Base-by-base conservation (phyloP, 495 filamentous ascomycete species). In the Chaetomium tenue region DNA sequence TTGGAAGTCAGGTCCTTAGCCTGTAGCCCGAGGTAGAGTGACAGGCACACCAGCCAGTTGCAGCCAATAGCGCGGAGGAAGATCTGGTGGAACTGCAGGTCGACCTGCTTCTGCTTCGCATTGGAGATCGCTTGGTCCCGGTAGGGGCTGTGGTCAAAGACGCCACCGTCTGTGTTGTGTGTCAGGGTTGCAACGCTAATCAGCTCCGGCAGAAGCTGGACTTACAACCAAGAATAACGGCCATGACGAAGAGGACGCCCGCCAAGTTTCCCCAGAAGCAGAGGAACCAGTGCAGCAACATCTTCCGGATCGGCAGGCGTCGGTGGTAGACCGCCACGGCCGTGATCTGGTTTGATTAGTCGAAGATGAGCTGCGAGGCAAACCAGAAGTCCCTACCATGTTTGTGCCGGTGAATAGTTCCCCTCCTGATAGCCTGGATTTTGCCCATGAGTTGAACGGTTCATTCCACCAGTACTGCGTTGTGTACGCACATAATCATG, bases 21-120 rank as follows among this genome's bases (percentile, higher is more conserved):
- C 59, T 82, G 81, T 46, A 84, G 68, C n/a, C 79, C 79, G 9
- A 87, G 78, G 67, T 82, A 88, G 65, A 81, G 82, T 5, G 81
- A 83, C 33, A 88, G 74, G 73, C 84, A 86, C 20, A 88, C 84
- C 0, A 88, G 82, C 84, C 86, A 88, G 71, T 88, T 88, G 52
- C 84, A 84, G 22, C 83, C 84, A 60, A 88, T 87, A 20, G 75
- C 86, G 57, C 83, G 80, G 6, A 88, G 74, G 67, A 88, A 86
- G 52, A 89, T 83, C 63, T 81, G 79, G 40, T 18, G 40, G 15
- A 44, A 44, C 68, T 85, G 83, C 0, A 85, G 83, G 0, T 72
- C 79, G n/a, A 87, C 74, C 69, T 80, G 82, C 70, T 88, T 58
- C 22, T 26, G 13, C 22, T 44, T 87, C 26, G 76, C 73, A 6